Evolutionary conservation across 176 grass and related monocot genomes (phyloP).

Genomic region (Tillandsia leiboldiana): DNA sequence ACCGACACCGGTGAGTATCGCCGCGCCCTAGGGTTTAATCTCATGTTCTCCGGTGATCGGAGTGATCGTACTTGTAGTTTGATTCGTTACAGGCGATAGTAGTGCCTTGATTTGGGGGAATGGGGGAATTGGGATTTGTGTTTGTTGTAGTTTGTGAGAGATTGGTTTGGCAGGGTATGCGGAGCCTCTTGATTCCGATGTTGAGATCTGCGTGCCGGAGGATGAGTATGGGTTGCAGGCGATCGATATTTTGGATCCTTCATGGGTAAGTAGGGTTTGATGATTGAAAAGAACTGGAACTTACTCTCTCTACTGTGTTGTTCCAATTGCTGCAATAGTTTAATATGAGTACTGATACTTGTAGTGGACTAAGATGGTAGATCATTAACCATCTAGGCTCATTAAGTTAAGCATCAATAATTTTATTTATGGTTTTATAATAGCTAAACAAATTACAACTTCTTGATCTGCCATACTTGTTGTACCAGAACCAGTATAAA

Average conservation of each 20-base stretch:
- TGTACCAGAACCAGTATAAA: too few species aligned
- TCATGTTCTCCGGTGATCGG: background rate
- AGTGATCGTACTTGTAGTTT: too few species aligned
- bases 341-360: too few species aligned
- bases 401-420: too few species aligned
- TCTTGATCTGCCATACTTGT: too few species aligned
- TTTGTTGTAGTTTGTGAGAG: background rate
- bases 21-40: background rate
- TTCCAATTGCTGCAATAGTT: too few species aligned
- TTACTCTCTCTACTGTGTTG: background rate
- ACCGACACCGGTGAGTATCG: slow-evolving; percentile 40
- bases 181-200: slow-evolving; percentile 58
- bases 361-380: too few species aligned
- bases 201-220: slow-evolving; percentile 74
- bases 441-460: too few species aligned
- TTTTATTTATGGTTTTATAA: too few species aligned
- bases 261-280: slow-evolving; percentile 38
- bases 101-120: background rate
- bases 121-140: background rate
- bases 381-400: too few species aligned
- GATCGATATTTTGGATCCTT: slow-evolving; percentile 93
- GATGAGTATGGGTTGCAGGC: slow-evolving; percentile 77
- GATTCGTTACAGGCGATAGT: background rate
- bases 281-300: background rate
- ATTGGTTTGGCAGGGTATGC: slow-evolving; percentile 46